Evolutionary conservation across 768 basidiomycete species (phyloP), one percentile per base, ranked within the genome.

Genomic region (Phallus indusiatus): DNA sequence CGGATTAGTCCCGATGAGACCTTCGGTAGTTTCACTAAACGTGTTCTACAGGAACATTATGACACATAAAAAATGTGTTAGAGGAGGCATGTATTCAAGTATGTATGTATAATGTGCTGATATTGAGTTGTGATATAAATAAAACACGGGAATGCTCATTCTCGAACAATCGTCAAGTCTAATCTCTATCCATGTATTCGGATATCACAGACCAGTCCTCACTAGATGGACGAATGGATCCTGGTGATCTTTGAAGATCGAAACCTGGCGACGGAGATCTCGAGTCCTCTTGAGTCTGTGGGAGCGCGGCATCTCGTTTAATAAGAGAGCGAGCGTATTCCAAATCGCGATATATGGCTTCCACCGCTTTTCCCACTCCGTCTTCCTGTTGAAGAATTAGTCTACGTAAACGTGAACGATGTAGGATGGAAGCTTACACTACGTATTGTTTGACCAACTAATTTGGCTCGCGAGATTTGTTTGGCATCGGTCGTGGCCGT

Each of bases 281-380:
- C 16, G 57, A 59, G 33, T 20, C 34, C 4, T 35, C 18, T 14
- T 35, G 49, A 20, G 14, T 70, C 53, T 79, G 76, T 49, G 64
- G 60, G 24, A 69, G 74, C 34, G 62, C 56, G 5, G 64, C 62
- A 16, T 69, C 63, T 6, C 36, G 1, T 69, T 92, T 94, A 64
- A 97, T 84, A 53, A 96, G 73, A 8, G 88, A 86, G 36, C 88
- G 83, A 36, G 95, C 92, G 69, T 97, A 97, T 62, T 98, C 95
- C 58, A 98, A 73, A 68, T 99, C 94, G 50, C 96, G 85, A 69
- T 98, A 99, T 63, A 99, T 94, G 24, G 88, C 85, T 71, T 98
- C 94, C 60, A 97, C 86, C 16, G 96, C 96, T 34, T 82, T 92
- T 1, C 82, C 80, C 1, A 97, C 93, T n/a, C 95, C 95, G 62